Evolutionary conservation across 164 flowering plant species (phyloP).

Genomic region (Magnolia kwangsiensis): DNA sequence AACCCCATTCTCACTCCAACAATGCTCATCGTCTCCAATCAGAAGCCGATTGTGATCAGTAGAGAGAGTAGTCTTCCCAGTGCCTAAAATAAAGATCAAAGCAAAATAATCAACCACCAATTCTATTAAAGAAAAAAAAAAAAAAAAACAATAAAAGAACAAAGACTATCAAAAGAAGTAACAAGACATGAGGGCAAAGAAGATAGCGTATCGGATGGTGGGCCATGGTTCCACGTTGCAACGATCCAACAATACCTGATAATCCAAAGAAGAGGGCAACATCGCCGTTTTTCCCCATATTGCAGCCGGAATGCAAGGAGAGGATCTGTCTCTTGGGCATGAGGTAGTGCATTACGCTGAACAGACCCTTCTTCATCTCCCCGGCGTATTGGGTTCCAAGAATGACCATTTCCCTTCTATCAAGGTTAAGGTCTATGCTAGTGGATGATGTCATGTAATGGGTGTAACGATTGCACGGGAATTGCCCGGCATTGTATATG

Average conservation of each 20-base stretch:
- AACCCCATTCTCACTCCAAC: constrained; percentile 97
- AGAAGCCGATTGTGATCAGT: constrained; percentile 86
- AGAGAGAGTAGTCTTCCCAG: constrained; percentile 98
- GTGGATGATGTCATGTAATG: constrained; percentile 99
- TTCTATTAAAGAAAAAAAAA: constrained; percentile 4
- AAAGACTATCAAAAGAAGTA: too few relatives aligned
- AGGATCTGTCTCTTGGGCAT: constrained; percentile 98
- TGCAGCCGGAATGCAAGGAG: constrained; percentile 97
- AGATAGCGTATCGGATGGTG: constrained; percentile 18
- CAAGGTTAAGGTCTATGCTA: constrained; percentile 89
- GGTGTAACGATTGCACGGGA: constrained; percentile 98
- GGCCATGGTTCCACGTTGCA: constrained; percentile 7
- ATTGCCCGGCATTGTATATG: constrained; percentile 97
- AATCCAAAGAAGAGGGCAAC: constrained; percentile 99
- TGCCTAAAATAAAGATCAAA: constrained; percentile 42
- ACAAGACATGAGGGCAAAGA: constrained; percentile 1
- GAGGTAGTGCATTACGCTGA: constrained; percentile 97
- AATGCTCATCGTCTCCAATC: constrained; percentile 97
- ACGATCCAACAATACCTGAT: constrained; percentile 63
- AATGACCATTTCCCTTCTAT: constrained; percentile 97
- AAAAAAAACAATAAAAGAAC: not conserved
- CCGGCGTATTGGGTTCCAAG: constrained; percentile 99
- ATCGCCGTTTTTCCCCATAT: constrained; percentile 96
- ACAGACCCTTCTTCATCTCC: constrained; percentile 99
- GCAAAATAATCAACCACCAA: constrained; percentile 3